Percentiles rank a stretch among this genome's conserved stretches.
Conservation (phyloP, 495 filamentous ascomycete genomes). For the Ascobolus immersus region DNA sequence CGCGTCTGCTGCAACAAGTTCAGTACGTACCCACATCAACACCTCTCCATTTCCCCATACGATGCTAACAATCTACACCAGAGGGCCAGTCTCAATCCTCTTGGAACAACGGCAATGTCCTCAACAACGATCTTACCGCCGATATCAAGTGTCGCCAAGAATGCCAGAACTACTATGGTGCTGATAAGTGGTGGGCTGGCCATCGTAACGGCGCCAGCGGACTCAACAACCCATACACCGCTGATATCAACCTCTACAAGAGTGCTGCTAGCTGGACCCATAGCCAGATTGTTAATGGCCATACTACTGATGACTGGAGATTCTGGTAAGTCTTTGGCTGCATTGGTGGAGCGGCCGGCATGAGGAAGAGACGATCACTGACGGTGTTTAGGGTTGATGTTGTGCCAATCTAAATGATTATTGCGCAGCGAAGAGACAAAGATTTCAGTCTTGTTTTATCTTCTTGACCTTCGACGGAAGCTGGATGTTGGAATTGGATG, state of each 20-base stretch:
- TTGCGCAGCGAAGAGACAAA: no score
- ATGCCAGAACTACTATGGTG: slow-evolving; percentile 11
- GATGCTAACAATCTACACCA: no score
- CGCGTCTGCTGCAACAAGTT: slow-evolving; percentile 7
- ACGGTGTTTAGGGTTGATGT: slow-evolving; percentile 8
- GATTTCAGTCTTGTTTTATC: no score
- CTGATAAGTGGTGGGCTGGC: slow-evolving; percentile 11
- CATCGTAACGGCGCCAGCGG: slow-evolving; percentile 11
- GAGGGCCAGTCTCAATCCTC: slow-evolving; percentile 8
- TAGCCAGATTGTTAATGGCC: slow-evolving; percentile 9
- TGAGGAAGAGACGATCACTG: no score
- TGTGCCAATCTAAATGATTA: slow-evolving; percentile 6
- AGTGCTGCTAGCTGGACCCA: slow-evolving; percentile 10
- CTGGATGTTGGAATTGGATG: no score
- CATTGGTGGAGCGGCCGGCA: neutral
- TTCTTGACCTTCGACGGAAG: no score
- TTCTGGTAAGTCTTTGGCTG: slow-evolving; percentile 5
- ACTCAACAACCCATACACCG: slow-evolving; percentile 8
- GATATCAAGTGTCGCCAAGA: slow-evolving; percentile 9
- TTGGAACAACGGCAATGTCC: slow-evolving; percentile 9
- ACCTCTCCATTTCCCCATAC: no score
- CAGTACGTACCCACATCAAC: no score
- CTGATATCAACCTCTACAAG: slow-evolving; percentile 10
- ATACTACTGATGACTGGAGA: slow-evolving; percentile 11
- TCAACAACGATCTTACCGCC: slow-evolving; percentile 8